Conservation (phyloP, 1,284 basidiomycete genomes). For the Sporisorium exsertum region DNA sequence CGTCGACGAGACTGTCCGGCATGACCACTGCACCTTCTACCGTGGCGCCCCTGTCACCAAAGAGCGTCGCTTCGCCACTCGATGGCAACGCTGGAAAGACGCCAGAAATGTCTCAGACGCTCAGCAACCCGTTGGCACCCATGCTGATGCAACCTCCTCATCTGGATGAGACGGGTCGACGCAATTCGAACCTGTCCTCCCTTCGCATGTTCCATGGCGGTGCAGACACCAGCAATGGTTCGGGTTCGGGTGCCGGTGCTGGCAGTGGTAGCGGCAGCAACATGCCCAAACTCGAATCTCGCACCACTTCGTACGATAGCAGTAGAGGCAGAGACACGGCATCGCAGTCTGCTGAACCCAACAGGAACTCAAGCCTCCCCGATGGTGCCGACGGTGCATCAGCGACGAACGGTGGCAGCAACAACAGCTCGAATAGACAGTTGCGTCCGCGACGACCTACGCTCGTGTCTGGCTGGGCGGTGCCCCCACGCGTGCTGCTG, state of each 20-base stretch:
- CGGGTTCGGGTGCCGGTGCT: background rate
- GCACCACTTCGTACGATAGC: conserved; percentile 20
- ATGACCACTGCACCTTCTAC: conserved; percentile 35
- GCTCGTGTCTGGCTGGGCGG: conserved; percentile 78
- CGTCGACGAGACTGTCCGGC: conserved; percentile 20
- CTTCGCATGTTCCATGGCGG: conserved; percentile 78
- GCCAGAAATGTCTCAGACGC: conserved; percentile 23
- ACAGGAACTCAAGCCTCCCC: background rate
- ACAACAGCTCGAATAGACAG: conserved; percentile 22
- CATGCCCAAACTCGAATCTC: conserved; percentile 50
- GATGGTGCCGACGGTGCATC: background rate
- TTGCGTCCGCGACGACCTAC: conserved; percentile 72
- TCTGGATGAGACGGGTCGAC: conserved; percentile 20
- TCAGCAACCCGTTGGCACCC: conserved; percentile 22
- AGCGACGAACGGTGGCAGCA: conserved; percentile 1
- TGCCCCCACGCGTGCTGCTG: conserved; percentile 77
- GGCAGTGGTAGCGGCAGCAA: conserved; percentile 27
- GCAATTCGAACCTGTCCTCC: conserved; percentile 40
- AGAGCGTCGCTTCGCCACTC: conserved; percentile 47
- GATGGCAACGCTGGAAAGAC: conserved; percentile 30
- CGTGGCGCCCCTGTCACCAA: conserved; percentile 47
- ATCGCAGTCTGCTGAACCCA: background rate
- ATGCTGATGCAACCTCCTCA: conserved; percentile 54
- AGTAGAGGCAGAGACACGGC: conserved; percentile 5
- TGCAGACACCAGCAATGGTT: conserved; percentile 4